Evolutionary conservation across 306 rosid species (phyloP).

Genomic region (Vicia faba): DNA sequence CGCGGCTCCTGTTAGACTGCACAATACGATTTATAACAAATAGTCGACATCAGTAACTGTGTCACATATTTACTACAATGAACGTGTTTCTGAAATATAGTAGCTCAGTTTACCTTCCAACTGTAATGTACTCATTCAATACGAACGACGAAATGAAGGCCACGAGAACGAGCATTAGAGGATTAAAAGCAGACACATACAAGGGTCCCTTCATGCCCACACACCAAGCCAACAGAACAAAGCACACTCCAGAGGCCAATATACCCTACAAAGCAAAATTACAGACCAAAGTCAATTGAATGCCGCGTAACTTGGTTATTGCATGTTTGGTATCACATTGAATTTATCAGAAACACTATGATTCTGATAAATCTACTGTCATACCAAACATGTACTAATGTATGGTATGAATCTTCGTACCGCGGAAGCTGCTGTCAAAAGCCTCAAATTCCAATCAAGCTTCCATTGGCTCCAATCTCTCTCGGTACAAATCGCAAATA

Average conservation of each 20-base stretch:
- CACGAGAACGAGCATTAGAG: constrained; percentile 39
- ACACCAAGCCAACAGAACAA: constrained; percentile 40
- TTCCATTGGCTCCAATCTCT: constrained; percentile 42
- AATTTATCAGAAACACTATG: too few species aligned
- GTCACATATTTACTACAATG: neutral
- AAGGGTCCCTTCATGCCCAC: constrained; percentile 40
- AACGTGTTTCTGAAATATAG: neutral
- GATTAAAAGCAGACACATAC: constrained; percentile 41
- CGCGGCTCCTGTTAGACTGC: constrained; percentile 32
- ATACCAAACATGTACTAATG: too few species aligned
- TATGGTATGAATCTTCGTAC: constrained; percentile 5
- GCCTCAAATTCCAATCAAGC: constrained; percentile 38
- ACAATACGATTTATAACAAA: neutral
- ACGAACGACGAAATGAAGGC: constrained; percentile 3
- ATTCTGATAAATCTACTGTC: too few species aligned
- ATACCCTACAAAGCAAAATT: constrained; percentile 39
- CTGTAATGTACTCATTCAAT: constrained; percentile 1
- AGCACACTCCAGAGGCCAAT: constrained; percentile 33
- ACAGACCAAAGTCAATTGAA: neutral
- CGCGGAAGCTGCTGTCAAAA: constrained; percentile 31
- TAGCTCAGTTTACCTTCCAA: constrained; percentile 34
- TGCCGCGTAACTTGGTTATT: too few species aligned
- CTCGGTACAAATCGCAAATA: constrained; percentile 31
- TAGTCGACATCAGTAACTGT: neutral
- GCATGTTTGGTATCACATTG: too few species aligned